A percentile compares a stretch with the other conserved stretches of the same genome.
These are phyloP conservation scores for Calycina herbarum DNA, from an alignment of 2,329 filamentous ascomycete genomes.

Conservation along the genomic window DNA sequence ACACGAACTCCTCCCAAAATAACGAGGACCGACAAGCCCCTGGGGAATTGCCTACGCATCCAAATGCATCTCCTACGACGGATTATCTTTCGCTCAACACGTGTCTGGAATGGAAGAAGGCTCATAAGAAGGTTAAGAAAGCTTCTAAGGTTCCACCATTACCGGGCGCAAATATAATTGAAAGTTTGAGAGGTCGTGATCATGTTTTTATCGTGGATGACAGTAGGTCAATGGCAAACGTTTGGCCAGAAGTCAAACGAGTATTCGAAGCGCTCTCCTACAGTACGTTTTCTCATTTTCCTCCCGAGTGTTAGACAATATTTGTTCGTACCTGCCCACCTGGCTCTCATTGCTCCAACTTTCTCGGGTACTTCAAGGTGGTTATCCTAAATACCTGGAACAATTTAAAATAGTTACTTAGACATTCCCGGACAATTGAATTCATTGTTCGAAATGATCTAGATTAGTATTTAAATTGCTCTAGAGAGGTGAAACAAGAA, in stretches of 20 bases:
- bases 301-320: too few relatives aligned
- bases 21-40: too few relatives aligned
- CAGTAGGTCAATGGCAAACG: slow-evolving; percentile 29
- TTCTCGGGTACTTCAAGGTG: too few relatives aligned
- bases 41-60: not conserved
- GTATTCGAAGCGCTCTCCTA: slow-evolving; percentile 34
- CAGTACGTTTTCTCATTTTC: not conserved
- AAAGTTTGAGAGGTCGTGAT: slow-evolving; percentile 31
- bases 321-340: too few relatives aligned
- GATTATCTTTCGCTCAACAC: slow-evolving; percentile 29
- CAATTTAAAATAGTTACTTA: too few relatives aligned
- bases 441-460: too few relatives aligned
- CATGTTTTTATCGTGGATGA: slow-evolving; percentile 39
- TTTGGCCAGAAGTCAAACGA: slow-evolving; percentile 30
- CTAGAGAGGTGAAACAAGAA: too few relatives aligned
- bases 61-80: not conserved
- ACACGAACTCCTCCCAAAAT: not conserved
- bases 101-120: slow-evolving; percentile 29
- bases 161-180: slow-evolving; percentile 24
- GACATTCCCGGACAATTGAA: too few relatives aligned
- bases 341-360: too few relatives aligned
- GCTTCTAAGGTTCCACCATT: slow-evolving; percentile 24
- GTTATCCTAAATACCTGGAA: too few relatives aligned
- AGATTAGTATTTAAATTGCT: too few relatives aligned
- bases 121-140: slow-evolving; percentile 30